Evolutionary conservation across 768 basidiomycete genomes (phyloP).

Genomic region (Amanita pseudoporphyria): DNA sequence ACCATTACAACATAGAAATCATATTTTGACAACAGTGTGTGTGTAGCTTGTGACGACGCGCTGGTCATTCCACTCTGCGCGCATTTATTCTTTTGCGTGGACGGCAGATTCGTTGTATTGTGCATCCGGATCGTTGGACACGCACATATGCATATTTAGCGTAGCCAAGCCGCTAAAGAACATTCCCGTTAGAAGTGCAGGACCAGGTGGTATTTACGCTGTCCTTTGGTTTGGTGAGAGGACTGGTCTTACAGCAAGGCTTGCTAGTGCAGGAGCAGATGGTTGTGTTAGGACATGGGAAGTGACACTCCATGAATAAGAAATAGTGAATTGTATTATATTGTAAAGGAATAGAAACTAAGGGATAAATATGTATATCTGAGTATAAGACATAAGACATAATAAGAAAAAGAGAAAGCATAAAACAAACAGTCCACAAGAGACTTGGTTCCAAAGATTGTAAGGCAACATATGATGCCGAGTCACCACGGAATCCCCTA

Average conservation of each 20-base stretch:
- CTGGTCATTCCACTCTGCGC: constrained; percentile 83
- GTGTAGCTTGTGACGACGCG: constrained; percentile 54
- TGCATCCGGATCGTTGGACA: constrained; percentile 89
- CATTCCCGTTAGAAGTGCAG: constrained; percentile 78
- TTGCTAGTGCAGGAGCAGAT: constrained; percentile 76
- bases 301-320: constrained; percentile 34
- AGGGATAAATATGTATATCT: too few relatives aligned
- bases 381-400: too few relatives aligned
- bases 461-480: constrained; percentile 10
- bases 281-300: constrained; percentile 71
- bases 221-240: constrained; percentile 60
- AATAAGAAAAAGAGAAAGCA: background rate
- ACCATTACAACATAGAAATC: background rate
- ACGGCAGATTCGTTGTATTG: constrained; percentile 64
- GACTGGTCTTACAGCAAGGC: constrained; percentile 31
- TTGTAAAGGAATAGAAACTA: too few relatives aligned
- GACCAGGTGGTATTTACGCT: constrained; percentile 73
- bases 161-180: constrained; percentile 61
- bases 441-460: constrained; percentile 12
- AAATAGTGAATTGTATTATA: too few relatives aligned
- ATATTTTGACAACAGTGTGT: background rate
- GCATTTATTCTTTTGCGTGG: constrained; percentile 74
- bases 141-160: constrained; percentile 84
- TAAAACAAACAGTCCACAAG: background rate
- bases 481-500: constrained; percentile 15